phyloP scores from a whole-genome alignment of 352 stramenopile species.

The Globisporangium acanthophoron region DNA sequence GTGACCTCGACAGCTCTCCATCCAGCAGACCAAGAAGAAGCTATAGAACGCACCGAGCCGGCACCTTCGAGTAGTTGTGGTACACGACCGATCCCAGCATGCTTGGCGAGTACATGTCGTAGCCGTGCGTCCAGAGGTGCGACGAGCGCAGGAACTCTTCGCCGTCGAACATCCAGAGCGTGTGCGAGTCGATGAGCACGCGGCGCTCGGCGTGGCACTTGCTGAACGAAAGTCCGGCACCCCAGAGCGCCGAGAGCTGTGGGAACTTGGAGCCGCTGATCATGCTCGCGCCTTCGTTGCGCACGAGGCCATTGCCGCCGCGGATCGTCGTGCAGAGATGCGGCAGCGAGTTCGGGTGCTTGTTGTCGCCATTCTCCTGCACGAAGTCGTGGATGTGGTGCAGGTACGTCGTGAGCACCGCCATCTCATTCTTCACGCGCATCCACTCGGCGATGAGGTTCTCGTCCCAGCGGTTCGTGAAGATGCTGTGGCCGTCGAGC shows the following conservation, averaged over 20 bases:
- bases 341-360: slow-evolving; percentile 42
- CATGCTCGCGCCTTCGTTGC: slow-evolving; percentile 77
- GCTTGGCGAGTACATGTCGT: slow-evolving; percentile 69
- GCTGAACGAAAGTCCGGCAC: slow-evolving; percentile 73
- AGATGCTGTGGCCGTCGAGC: slow-evolving; percentile 81
- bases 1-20: no score
- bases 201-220: slow-evolving; percentile 81
- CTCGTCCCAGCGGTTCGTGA: slow-evolving; percentile 81
- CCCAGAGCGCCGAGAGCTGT: slow-evolving; percentile 69
- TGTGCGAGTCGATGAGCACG: slow-evolving; percentile 72
- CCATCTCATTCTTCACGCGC: slow-evolving; percentile 78
- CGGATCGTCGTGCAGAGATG: slow-evolving; percentile 75
- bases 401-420: slow-evolving; percentile 73
- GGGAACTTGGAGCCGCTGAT: slow-evolving; percentile 68
- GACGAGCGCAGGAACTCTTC: slow-evolving; percentile 65
- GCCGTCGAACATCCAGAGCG: slow-evolving; percentile 73
- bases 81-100: slow-evolving; percentile 54
- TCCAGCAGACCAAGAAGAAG: no score
- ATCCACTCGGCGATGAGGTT: slow-evolving; percentile 71
- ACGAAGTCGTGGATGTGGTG: slow-evolving; percentile 83
- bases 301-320: slow-evolving; percentile 58
- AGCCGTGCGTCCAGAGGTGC: slow-evolving; percentile 57
- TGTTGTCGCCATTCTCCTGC: slow-evolving; percentile 75
- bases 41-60: slow-evolving; percentile 22
- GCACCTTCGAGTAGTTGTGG: slow-evolving; percentile 74